Base-by-base conservation (phyloP, 495 filamentous ascomycete species). In the Xylaria telfairii region DNA sequence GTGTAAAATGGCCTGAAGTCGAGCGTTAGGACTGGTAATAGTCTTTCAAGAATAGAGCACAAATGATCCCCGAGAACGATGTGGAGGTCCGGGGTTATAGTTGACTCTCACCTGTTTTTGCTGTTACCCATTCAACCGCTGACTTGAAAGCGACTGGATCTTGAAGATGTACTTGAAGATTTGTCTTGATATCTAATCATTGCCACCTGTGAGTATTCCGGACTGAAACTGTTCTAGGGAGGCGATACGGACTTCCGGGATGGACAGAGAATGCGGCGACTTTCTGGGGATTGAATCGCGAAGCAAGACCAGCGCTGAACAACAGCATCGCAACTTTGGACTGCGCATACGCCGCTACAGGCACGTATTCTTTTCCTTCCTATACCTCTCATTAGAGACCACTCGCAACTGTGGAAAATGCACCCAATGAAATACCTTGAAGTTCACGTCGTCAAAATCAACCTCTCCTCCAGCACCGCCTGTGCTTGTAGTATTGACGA, bases 261-360 rank as follows among this genome's bases (percentile, higher is more conserved):
- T 49, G 47, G n/a, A 49, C 47, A 10, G 47, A 49, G n/a, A 49
- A 49, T 49, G 47, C 47, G 24, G 47, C 47, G 7, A 49, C 47
- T 49, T 49, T 24, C 7, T 24, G 47, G 10, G 47, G 47, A 24
- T 49, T n/a, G 7, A 49, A 49, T 3, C 47, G 47, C 47, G 47
- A 49, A 49, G 47, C 47, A 49, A 49, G 47, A 49, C n/a, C 47
- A 12, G 47, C 8, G 47, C 47, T 49, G n/a, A 49, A 49, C 47
- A 49, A 24, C 47, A 49, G 24, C 47, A 49, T 49, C 12, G 47
- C 47, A 24, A 49, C 47, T 49, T 49, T 49, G 2, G 47, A 49
- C 8, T 10, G 47, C 12, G 47, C 47, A 17, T 49, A 49, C 7
- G 47, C 47, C n/a, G 47, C 47, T 3, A 49, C 7, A 8, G 47